Evolutionary conservation across 805 yeast genomes (phyloP).

Genomic region (Ogataea trehalophila): DNA sequence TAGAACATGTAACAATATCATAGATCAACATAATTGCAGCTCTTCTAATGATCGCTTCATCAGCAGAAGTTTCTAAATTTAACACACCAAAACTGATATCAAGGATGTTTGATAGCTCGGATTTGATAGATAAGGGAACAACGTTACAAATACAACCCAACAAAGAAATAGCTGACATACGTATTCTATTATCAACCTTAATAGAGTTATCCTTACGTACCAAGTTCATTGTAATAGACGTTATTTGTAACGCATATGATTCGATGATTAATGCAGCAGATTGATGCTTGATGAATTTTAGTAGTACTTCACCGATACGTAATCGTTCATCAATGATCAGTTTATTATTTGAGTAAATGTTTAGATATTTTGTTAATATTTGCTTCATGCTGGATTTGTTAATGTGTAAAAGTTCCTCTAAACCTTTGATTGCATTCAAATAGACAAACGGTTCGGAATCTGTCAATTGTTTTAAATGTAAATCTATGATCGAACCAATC

Average conservation of each 20-base stretch:
- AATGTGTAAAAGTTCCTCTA: slow-evolving; percentile 52
- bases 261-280: slow-evolving; percentile 38
- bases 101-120: slow-evolving; percentile 48
- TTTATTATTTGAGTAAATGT: slow-evolving; percentile 13
- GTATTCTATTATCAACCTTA: slow-evolving; percentile 48
- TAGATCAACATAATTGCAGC: slow-evolving; percentile 66
- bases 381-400: slow-evolving; percentile 26
- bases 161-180: slow-evolving; percentile 86
- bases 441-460: slow-evolving; percentile 87
- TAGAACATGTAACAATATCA: slow-evolving; percentile 46
- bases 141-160: slow-evolving; percentile 65
- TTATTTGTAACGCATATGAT: slow-evolving; percentile 27
- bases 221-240: slow-evolving; percentile 36
- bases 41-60: slow-evolving; percentile 59
- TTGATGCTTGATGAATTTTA: slow-evolving; percentile 48
- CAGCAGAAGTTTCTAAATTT: slow-evolving; percentile 44
- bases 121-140: slow-evolving; percentile 49
- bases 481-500: slow-evolving; percentile 48
- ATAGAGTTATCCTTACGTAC: slow-evolving; percentile 9
- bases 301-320: slow-evolving; percentile 76
- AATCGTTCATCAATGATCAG: slow-evolving; percentile 57
- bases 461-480: slow-evolving; percentile 60
- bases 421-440: slow-evolving; percentile 75
- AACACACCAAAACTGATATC: slow-evolving; percentile 79
- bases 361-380: slow-evolving; percentile 7